Evolutionary conservation across 2,329 filamentous ascomycete species (phyloP), one percentile per base, ranked within the genome.

Genomic region (Epichloe glyceriae): DNA sequence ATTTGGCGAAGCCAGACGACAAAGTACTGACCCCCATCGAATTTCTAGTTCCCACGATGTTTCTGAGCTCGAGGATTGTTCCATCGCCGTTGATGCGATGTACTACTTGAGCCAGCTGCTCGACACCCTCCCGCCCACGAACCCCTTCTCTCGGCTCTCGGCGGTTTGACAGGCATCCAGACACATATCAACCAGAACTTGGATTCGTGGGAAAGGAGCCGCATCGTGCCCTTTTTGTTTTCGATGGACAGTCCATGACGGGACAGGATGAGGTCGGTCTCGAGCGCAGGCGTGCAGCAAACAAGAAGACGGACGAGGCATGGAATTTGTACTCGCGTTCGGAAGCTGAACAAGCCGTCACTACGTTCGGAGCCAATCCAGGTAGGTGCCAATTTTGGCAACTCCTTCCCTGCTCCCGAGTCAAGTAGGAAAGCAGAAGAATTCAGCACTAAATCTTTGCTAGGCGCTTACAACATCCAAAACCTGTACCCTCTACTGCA

Each of bases 301-400:
- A 84, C 55, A 68, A 78, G 54, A 82, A 83, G 57, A 88, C 88
- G 48, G 79, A 86, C 57, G 73, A 83, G 52, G 93, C 91, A 4
- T 98, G 93, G 91, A 78, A 80, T 3, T 71, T 94, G 45, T 98
- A 98, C 68, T 85, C 89, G 61, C 79, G 83, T 55, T 82, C 87
- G 50, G 76, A 88, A 59, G 87, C 89, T 14, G 80, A 86, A 56
- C 78, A 85, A 57, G 89, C 93, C 15, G 91, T 97, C 6, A 73
- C 78, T 52, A 83, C 85, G n/a, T 97, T 97, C 70, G 89, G 89
- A 55, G 67, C 69, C 46, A 83, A 83, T 63, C 85, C 85, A 59
- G 83, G 88, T 89, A 76, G 17, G 53, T 33, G 15, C 6, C 15
- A 39, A 11, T 14, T 15, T 10, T 19, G 5, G 15, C 12, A 5